Conservation (phyloP, 768 basidiomycete species). For the Tubosaeta sp. region DNA sequence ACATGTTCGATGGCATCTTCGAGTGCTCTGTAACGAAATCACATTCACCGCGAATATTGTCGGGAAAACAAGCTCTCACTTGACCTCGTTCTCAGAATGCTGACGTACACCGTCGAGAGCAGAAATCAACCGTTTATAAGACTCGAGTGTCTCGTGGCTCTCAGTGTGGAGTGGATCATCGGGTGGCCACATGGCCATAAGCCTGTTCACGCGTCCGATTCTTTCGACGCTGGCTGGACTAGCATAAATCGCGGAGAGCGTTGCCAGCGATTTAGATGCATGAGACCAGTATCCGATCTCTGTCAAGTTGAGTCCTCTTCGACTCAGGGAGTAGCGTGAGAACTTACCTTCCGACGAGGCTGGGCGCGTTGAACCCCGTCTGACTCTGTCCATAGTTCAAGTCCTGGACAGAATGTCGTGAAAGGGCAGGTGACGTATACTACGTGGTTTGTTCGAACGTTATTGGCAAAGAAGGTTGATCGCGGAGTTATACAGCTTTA, state of each 20-base stretch:
- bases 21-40: constrained; percentile 49
- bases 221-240: constrained; percentile 50
- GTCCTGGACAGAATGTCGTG: not conserved
- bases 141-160: constrained; percentile 60
- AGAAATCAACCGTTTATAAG: constrained; percentile 55
- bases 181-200: constrained; percentile 66
- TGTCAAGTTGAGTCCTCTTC: constrained; percentile 30
- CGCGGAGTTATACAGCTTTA: constrained; percentile 19
- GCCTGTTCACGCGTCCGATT: constrained; percentile 67
- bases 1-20: constrained; percentile 69
- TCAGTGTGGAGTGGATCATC: constrained; percentile 68
- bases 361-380: constrained; percentile 59
- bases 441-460: constrained; percentile 3
- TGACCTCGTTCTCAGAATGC: constrained; percentile 57
- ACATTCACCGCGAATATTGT: constrained; percentile 7
- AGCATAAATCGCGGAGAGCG: constrained; percentile 51
- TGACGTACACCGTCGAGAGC: constrained; percentile 61
- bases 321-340: constrained; percentile 16
- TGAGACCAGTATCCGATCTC: constrained; percentile 78
- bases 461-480: constrained; percentile 6
- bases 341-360: constrained; percentile 72
- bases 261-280: constrained; percentile 54
- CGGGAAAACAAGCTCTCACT: constrained; percentile 39
- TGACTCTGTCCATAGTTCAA: constrained; percentile 53
- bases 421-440: constrained; percentile 1